Evolutionary conservation across 768 basidiomycete genomes (phyloP).

Genomic region (Lactifluus piperatus): DNA sequence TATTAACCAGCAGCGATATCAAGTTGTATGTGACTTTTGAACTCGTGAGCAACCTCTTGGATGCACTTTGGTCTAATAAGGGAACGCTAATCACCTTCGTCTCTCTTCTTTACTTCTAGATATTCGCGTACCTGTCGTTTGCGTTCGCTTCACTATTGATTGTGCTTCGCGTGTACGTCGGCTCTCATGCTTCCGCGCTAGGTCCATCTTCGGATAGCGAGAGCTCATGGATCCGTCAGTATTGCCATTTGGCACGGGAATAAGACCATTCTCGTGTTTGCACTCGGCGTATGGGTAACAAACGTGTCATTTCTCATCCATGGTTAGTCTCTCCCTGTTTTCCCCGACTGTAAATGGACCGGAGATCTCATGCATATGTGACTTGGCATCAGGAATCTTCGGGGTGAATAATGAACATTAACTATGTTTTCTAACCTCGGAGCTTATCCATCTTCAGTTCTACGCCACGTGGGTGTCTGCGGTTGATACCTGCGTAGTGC

Average conservation of each 20-base stretch:
- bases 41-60: background rate
- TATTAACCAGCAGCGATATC: background rate
- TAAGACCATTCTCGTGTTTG: background rate
- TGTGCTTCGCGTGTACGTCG: slow-evolving; percentile 6
- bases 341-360: too few species aligned
- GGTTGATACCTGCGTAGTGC: background rate
- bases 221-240: background rate
- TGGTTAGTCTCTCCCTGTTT: background rate
- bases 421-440: background rate
- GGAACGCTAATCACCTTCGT: background rate
- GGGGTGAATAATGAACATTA: background rate
- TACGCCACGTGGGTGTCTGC: background rate
- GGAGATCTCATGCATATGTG: too few species aligned
- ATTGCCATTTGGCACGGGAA: background rate
- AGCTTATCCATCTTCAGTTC: background rate
- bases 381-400: background rate
- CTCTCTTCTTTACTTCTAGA: background rate
- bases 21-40: background rate
- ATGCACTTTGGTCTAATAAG: too few species aligned
- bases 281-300: background rate
- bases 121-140: background rate
- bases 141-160: background rate
- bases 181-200: background rate
- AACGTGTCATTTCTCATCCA: background rate
- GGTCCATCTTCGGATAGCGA: background rate